phyloP scores from a whole-genome alignment of 805 yeast genomes.

The Barnettozyma siamensis region DNA sequence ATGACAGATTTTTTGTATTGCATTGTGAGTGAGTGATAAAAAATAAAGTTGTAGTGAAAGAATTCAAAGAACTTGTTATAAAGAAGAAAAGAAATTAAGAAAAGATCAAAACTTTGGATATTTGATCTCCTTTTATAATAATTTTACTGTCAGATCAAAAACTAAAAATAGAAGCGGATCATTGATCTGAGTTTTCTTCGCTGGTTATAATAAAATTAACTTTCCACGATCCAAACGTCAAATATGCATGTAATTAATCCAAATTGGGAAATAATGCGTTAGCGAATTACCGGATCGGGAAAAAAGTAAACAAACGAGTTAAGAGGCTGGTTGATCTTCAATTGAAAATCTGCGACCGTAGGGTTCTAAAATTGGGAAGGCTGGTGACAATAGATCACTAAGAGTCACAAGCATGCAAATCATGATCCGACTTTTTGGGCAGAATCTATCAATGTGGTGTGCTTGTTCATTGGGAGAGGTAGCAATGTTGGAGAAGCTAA shows the following conservation, averaged over 20 bases:
- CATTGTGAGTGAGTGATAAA: constrained; percentile 25
- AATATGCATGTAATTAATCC: constrained; percentile 7
- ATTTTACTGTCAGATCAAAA: neutral
- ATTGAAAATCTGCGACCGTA: too few relatives aligned
- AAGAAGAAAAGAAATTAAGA: neutral
- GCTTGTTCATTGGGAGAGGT: too few relatives aligned
- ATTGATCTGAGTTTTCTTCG: neutral
- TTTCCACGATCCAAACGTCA: neutral
- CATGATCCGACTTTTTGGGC: too few relatives aligned
- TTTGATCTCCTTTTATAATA: neutral
- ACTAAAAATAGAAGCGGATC: constrained; percentile 1
- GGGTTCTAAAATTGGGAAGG: too few relatives aligned
- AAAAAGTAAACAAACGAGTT: constrained; percentile 7
- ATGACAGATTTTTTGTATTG: constrained; percentile 39
- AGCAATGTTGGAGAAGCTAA: too few relatives aligned
- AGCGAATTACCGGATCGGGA: constrained; percentile 8
- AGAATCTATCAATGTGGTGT: too few relatives aligned
- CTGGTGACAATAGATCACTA: too few relatives aligned
- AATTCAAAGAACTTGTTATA: neutral
- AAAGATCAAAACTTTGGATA: neutral
- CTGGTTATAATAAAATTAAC: neutral
- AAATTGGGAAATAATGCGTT: constrained; percentile 2
- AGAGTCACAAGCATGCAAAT: too few relatives aligned
- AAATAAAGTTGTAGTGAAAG: neutral
- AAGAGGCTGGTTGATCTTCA: constrained; percentile 16